Evolutionary conservation across 495 filamentous ascomycete species (phyloP).

Genomic region (Daldinia bambusicola): DNA sequence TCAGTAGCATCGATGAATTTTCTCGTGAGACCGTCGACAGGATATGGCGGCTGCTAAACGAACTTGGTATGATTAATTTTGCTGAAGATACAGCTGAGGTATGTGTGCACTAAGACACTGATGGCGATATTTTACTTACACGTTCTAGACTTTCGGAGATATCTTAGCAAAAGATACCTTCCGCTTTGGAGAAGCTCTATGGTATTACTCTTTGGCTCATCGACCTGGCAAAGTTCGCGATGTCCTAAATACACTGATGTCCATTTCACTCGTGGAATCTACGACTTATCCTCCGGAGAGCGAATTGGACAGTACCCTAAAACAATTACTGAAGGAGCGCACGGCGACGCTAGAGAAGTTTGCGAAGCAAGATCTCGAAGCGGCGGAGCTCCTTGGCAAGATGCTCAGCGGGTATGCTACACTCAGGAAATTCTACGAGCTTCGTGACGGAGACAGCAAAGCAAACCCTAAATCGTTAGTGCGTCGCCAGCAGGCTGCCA

Average conservation of each 20-base stretch:
- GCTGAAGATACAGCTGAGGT: conserved; percentile 81
- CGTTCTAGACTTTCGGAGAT: conserved; percentile 78
- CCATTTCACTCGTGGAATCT: conserved; percentile 84
- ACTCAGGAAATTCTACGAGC: conserved; percentile 85
- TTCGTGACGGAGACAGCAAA: conserved; percentile 72
- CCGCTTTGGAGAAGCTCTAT: conserved; percentile 80
- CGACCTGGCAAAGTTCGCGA: conserved; percentile 77
- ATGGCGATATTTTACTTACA: conserved; percentile 42
- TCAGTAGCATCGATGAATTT: conserved; percentile 70
- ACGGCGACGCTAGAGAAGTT: conserved; percentile 71
- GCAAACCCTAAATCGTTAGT: conserved; percentile 49
- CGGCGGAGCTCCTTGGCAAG: conserved; percentile 79
- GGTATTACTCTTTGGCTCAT: conserved; percentile 87
- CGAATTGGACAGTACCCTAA: conserved; percentile 75
- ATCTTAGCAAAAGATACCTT: conserved; percentile 70
- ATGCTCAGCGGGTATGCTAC: conserved; percentile 92
- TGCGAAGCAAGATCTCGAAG: conserved; percentile 74
- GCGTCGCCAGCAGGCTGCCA: conserved; percentile 72
- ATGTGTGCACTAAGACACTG: conserved; percentile 47
- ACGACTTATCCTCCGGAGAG: conserved; percentile 73
- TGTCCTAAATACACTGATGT: conserved; percentile 85
- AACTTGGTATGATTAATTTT: conserved; percentile 74
- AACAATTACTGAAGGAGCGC: conserved; percentile 71
- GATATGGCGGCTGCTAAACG: conserved; percentile 74
- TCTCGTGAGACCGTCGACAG: conserved; percentile 76